A percentile compares a stretch with the other conserved stretches of the same genome.
Conservation (phyloP, 768 basidiomycete species). For the Pleurotus ostreatus region DNA sequence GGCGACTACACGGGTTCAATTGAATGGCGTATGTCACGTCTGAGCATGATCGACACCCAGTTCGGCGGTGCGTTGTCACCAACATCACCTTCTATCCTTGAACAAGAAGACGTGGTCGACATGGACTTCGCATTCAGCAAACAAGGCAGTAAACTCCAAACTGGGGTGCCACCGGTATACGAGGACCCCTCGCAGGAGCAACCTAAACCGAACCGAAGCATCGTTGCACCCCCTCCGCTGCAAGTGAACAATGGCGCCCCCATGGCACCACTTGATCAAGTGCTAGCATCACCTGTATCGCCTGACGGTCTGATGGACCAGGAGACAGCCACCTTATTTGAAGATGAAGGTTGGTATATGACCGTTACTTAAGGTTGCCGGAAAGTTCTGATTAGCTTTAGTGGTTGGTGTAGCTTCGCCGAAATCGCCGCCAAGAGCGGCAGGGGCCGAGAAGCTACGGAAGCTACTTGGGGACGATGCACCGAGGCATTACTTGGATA, state of each 20-base stretch:
- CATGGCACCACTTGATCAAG: not conserved
- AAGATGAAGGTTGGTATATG: conserved; percentile 35
- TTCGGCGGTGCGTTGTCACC: conserved; percentile 36
- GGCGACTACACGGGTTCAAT: conserved; percentile 74
- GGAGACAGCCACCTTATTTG: conserved; percentile 24
- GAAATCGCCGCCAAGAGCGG: conserved; percentile 29
- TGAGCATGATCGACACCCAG: conserved; percentile 55
- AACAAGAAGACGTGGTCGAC: conserved; percentile 55
- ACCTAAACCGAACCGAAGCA: not conserved
- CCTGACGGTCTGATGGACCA: conserved; percentile 7
- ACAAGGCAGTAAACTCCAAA: conserved; percentile 29
- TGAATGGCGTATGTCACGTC: conserved; percentile 71
- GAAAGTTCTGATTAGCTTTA: not conserved
- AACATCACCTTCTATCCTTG: conserved; percentile 28
- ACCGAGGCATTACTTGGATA: conserved; percentile 31
- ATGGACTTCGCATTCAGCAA: conserved; percentile 48
- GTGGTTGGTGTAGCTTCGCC: conserved; percentile 10
- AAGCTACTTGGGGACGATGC: conserved; percentile 59
- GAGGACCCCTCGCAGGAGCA: not conserved
- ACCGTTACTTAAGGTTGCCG: not conserved
- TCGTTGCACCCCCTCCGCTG: not conserved
- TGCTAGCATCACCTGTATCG: conserved; percentile 5
- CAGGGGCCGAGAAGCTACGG: conserved; percentile 52
- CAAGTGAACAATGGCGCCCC: conserved; percentile 21
- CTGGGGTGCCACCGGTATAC: conserved; percentile 7